Evolutionary conservation across 164 flowering plant species (phyloP).

Genomic region (Tetracentron sinense): DNA sequence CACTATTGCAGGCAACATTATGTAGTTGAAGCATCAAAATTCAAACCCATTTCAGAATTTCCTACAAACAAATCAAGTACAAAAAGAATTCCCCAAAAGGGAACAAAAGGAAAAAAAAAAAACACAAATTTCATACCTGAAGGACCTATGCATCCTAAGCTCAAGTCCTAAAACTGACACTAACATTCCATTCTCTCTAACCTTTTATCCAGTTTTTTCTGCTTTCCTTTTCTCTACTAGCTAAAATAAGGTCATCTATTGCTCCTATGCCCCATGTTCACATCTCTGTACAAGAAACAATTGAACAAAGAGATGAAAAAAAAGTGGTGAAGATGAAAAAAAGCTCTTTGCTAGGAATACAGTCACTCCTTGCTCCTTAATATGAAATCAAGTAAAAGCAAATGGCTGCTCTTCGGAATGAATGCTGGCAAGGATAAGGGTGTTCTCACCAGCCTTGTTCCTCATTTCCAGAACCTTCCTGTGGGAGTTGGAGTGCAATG

Average conservation of each 20-base stretch:
- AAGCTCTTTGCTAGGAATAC: conserved; percentile 4
- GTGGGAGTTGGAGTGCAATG: conserved; percentile 87
- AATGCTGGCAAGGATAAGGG: conserved; percentile 18
- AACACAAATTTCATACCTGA: conserved; percentile 20
- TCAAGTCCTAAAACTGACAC: conserved; percentile 6
- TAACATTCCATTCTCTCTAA: conserved; percentile 13
- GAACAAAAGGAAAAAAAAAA: conserved; percentile 8
- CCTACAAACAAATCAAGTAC: conserved; percentile 57
- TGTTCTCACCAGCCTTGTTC: conserved; percentile 21
- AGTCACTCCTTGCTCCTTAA: not conserved
- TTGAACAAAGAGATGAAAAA: conserved; percentile 36
- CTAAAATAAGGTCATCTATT: conserved; percentile 36
- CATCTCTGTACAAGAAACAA: conserved; percentile 57
- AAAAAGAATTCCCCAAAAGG: conserved; percentile 51
- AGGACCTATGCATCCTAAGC: conserved; percentile 1
- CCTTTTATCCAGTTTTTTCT: conserved; percentile 17
- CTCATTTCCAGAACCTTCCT: conserved; percentile 93
- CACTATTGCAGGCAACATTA: too few species aligned
- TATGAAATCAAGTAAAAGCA: conserved; percentile 2
- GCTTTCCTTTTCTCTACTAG: conserved; percentile 19
- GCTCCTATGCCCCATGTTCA: conserved; percentile 26
- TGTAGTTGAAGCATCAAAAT: not conserved
- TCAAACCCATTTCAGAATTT: conserved; percentile 28
- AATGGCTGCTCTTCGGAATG: conserved; percentile 27
- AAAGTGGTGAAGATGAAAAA: too few species aligned